Evolutionary conservation across 805 yeast genomes (phyloP).

Genomic region (Cephaloascus albidus): DNA sequence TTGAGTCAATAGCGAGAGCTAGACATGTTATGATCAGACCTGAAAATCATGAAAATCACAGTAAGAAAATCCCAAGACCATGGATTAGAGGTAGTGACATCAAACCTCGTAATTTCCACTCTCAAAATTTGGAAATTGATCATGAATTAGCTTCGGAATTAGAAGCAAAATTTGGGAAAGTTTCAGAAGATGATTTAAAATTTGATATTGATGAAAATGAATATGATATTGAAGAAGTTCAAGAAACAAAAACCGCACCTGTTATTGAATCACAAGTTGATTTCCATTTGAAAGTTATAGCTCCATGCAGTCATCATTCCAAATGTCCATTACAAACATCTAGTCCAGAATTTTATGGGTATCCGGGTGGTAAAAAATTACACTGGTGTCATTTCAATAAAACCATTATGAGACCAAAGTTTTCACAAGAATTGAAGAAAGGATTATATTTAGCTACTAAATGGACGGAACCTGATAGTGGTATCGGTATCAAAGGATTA

Average conservation of each 20-base stretch:
- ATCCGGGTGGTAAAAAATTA: conserved; percentile 47
- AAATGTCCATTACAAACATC: conserved; percentile 79
- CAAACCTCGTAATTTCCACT: conserved; percentile 28
- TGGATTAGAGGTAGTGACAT: conserved; percentile 42
- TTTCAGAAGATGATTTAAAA: conserved; percentile 30
- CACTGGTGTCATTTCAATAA: conserved; percentile 72
- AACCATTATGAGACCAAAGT: conserved; percentile 68
- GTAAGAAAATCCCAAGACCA: conserved; percentile 62
- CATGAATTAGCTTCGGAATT: conserved; percentile 20
- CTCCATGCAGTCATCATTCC: conserved; percentile 88
- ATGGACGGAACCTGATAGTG: conserved; percentile 58
- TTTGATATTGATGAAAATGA: conserved; percentile 37
- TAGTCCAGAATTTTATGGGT: conserved; percentile 56
- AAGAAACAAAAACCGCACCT: conserved; percentile 8
- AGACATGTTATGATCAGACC: conserved; percentile 88
- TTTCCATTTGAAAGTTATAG: conserved; percentile 58
- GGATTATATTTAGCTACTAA: conserved; percentile 65
- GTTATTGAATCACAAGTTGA: conserved; percentile 13
- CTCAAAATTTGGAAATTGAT: conserved; percentile 13
- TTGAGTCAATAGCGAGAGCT: conserved; percentile 83
- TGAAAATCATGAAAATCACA: conserved; percentile 45
- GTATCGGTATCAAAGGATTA: conserved; percentile 39
- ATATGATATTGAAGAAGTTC: conserved; percentile 18
- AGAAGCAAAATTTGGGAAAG: conserved; percentile 29
- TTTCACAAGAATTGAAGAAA: conserved; percentile 72